These are phyloP conservation scores for Lichtheimia hyalospora DNA, from an alignment of 371 early-diverging fungal species.

Conservation along the genomic window DNA sequence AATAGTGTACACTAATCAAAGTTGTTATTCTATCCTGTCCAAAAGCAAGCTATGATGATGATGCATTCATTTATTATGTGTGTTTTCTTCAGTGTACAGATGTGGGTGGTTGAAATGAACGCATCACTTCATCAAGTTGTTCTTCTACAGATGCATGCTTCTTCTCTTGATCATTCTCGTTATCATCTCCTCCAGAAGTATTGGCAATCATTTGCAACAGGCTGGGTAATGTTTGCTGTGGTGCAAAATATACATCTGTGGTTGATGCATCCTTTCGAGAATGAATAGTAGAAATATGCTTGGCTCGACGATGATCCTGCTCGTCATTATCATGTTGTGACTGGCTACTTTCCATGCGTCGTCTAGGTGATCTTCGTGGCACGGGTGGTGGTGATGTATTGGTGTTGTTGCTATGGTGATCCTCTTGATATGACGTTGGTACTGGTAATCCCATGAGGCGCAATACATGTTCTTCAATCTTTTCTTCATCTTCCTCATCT, in stretches of 20 bases:
- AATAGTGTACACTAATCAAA: no score
- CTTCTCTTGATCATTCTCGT: background rate
- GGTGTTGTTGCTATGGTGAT: background rate
- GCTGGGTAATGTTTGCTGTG: constrained; percentile 18
- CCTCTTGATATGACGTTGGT: background rate
- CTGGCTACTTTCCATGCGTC: constrained; percentile 10
- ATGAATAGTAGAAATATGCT: constrained; percentile 12
- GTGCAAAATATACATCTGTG: constrained; percentile 24
- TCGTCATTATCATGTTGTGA: constrained; percentile 6
- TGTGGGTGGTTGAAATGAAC: constrained; percentile 1
- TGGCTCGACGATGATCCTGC: constrained; percentile 2
- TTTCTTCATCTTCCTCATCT: constrained; percentile 22
- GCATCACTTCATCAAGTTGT: constrained; percentile 25
- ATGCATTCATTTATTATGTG: no score
- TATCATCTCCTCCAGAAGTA: constrained; percentile 2
- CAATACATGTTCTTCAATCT: constrained; percentile 20
- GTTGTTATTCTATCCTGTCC: no score
- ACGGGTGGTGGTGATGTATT: constrained; percentile 17
- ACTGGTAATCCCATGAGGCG: constrained; percentile 16
- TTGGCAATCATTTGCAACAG: constrained; percentile 20
- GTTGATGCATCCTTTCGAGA: constrained; percentile 10
- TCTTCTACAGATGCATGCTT: constrained; percentile 14
- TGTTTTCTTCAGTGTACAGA: no score
- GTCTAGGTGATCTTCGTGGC: constrained; percentile 24
- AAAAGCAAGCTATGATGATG: no score